A percentile compares a stretch with the other conserved stretches of the same genome.
phyloP scores from a whole-genome alignment of 306 rosid species.

The Nissolia schottii region DNA sequence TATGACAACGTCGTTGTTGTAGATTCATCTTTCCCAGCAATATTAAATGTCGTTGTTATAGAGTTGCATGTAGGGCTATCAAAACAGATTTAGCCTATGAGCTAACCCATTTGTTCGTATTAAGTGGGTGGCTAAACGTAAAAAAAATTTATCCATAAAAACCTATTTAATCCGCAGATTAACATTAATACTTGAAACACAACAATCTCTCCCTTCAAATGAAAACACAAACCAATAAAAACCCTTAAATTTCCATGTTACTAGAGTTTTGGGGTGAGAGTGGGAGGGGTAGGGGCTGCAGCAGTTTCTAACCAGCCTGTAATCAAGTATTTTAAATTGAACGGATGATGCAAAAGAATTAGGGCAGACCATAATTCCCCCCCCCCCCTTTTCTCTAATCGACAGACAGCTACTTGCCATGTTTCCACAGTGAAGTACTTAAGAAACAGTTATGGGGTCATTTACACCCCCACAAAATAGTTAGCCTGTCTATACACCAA shows the following conservation, averaged over 20 bases:
- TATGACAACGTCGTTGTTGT: too few relatives aligned
- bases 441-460: background rate
- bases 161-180: too few relatives aligned
- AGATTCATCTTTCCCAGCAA: too few relatives aligned
- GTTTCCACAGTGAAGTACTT: background rate
- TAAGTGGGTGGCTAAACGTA: too few relatives aligned
- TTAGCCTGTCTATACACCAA: background rate
- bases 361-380: constrained; percentile 11
- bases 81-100: too few relatives aligned
- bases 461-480: constrained; percentile 18
- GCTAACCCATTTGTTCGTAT: too few relatives aligned
- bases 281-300: background rate
- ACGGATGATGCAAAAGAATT: background rate
- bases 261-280: background rate
- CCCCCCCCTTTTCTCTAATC: background rate
- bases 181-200: too few relatives aligned
- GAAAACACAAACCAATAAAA: too few relatives aligned
- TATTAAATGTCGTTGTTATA: too few relatives aligned
- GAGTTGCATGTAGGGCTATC: too few relatives aligned
- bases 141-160: too few relatives aligned
- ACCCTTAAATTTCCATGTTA: background rate
- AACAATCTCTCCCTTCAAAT: too few relatives aligned
- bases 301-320: background rate
- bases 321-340: background rate
- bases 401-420: constrained; percentile 27